These are phyloP conservation scores for Waitea zeae DNA, from an alignment of 1,284 basidiomycete genomes.

Conservation along the genomic window DNA sequence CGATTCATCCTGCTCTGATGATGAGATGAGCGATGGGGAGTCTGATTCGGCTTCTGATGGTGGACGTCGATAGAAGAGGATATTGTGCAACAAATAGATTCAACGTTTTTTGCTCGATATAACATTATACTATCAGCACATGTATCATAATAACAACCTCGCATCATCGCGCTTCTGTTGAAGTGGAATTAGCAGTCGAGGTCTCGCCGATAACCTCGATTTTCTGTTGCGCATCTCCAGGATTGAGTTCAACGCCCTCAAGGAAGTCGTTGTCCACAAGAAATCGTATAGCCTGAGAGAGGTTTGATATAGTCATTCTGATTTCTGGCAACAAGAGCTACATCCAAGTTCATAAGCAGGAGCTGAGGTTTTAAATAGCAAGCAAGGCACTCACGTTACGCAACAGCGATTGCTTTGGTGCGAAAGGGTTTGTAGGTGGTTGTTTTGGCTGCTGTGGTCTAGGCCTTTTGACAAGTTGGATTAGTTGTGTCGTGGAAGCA, in stretches of 20 bases:
- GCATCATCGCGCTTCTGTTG: no score
- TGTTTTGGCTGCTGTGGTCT: constrained; percentile 30
- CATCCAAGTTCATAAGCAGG: constrained; percentile 1
- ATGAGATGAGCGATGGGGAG: constrained; percentile 14
- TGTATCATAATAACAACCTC: constrained; percentile 5
- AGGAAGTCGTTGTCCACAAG: constrained; percentile 88
- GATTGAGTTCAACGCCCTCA: constrained; percentile 61
- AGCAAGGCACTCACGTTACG: constrained; percentile 44
- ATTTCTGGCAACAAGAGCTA: constrained; percentile 84
- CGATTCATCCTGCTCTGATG: no score
- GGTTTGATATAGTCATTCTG: constrained; percentile 76
- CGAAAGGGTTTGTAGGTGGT: constrained; percentile 49
- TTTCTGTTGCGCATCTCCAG: constrained; percentile 61
- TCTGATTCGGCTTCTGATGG: constrained; percentile 4
- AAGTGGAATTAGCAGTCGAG: constrained; percentile 6
- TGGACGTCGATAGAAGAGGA: no score
- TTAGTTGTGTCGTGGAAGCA: constrained; percentile 1
- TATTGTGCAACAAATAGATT: neutral
- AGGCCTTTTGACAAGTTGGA: constrained; percentile 12
- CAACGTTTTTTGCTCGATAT: neutral
- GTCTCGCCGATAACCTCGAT: constrained; percentile 37
- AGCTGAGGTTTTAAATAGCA: neutral
- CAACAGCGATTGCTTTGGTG: constrained; percentile 46
- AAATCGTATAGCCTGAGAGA: constrained; percentile 89
- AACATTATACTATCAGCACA: neutral